phyloP scores from a whole-genome alignment of 1,284 basidiomycete genomes.

The Peniophora sp. region DNA sequence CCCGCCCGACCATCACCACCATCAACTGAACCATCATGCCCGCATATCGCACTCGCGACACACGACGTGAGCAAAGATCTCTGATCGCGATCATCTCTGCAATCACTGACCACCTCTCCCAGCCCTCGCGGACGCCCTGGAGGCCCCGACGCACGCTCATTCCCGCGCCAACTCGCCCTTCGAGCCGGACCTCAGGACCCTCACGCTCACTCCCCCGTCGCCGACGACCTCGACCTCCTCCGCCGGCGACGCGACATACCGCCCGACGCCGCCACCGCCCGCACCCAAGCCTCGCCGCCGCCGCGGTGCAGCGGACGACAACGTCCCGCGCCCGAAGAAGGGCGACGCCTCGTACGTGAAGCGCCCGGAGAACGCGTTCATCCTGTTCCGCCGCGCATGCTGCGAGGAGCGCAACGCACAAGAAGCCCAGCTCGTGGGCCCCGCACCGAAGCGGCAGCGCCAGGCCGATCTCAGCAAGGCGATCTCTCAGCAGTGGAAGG shows the following conservation, averaged over 20 bases:
- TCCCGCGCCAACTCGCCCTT: constrained; percentile 49
- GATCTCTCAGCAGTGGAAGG: constrained; percentile 71
- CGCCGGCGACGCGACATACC: constrained; percentile 25
- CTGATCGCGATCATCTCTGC: constrained; percentile 4
- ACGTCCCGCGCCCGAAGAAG: constrained; percentile 65
- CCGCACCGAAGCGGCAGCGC: constrained; percentile 40
- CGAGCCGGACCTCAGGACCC: constrained; percentile 54
- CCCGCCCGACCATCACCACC: constrained; percentile 15
- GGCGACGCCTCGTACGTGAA: constrained; percentile 77
- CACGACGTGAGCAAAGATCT: constrained; percentile 42
- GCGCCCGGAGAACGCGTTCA: constrained; percentile 75
- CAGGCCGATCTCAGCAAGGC: constrained; percentile 65
- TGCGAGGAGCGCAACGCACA: constrained; percentile 57
- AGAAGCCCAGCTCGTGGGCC: constrained; percentile 25
- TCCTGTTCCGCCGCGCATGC: constrained; percentile 68
- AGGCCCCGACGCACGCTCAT: constrained; percentile 37
- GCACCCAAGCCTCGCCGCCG: constrained; percentile 39
- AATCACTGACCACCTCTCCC: constrained; percentile 7
- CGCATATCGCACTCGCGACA: constrained; percentile 67
- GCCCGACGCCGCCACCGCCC: constrained; percentile 18
- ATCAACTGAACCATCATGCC: constrained; percentile 51
- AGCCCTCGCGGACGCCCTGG: constrained; percentile 46
- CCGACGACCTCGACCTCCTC: constrained; percentile 33
- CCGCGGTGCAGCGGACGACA: constrained; percentile 47
- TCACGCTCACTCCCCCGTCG: constrained; percentile 36